A percentile compares a stretch with the other conserved stretches of the same genome.
Conservation (phyloP, 2,329 filamentous ascomycete genomes). For the Pyrenophora seminiperda region DNA sequence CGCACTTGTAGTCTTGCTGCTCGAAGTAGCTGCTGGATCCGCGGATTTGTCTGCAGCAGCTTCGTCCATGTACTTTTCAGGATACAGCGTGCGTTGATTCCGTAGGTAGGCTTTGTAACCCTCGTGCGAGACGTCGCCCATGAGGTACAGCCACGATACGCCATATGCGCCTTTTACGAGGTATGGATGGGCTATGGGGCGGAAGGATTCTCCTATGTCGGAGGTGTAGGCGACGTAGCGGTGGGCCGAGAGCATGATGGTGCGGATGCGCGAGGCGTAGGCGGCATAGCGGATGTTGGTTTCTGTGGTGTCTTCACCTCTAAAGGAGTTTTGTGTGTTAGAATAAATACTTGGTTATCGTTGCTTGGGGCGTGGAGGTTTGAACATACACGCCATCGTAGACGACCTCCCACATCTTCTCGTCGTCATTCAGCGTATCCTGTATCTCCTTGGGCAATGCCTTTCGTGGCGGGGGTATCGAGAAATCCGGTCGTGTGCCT, state of each 20-base stretch:
- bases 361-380: neutral
- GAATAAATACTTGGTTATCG: neutral
- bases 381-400: conserved; percentile 75
- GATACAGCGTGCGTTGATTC: conserved; percentile 77
- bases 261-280: conserved; percentile 83
- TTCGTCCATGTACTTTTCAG: conserved; percentile 54
- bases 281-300: conserved; percentile 87
- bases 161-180: conserved; percentile 84
- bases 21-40: conserved; percentile 45
- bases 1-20: conserved; percentile 4
- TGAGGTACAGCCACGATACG: conserved; percentile 88
- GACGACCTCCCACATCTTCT: conserved; percentile 76
- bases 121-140: conserved; percentile 89
- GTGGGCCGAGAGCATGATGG: conserved; percentile 86
- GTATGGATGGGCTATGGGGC: conserved; percentile 85
- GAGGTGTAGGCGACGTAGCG: conserved; percentile 97
- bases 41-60: conserved; percentile 39
- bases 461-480: conserved; percentile 55
- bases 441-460: conserved; percentile 62
- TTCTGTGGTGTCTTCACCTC: conserved; percentile 79
- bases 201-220: conserved; percentile 95
- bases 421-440: conserved; percentile 64
- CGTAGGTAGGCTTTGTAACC: conserved; percentile 93
- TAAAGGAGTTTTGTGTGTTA: conserved; percentile 43
- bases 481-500: conserved; percentile 55